Percentiles rank a stretch among this genome's conserved stretches.
Conservation (phyloP, 495 filamentous ascomycete species). For the Penicillium roqueforti region DNA sequence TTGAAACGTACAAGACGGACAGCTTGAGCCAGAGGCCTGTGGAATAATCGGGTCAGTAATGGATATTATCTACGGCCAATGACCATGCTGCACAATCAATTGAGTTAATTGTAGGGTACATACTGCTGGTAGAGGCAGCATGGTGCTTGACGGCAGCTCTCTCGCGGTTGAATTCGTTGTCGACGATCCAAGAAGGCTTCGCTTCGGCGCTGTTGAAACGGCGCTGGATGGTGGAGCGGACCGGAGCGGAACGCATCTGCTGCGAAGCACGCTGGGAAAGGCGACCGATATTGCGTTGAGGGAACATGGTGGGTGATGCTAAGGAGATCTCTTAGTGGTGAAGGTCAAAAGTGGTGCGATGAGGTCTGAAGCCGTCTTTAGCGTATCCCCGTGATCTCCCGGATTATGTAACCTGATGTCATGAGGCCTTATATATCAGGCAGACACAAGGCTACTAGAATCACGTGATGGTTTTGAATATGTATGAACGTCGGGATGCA, state of each 20-base stretch:
- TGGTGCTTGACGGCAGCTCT: conserved; percentile 80
- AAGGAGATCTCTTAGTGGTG: conserved; percentile 18
- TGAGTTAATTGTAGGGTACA: conserved; percentile 27
- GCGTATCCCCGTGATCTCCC: conserved; percentile 42
- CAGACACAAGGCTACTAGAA: background rate
- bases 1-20: conserved; percentile 73
- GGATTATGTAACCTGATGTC: conserved; percentile 44
- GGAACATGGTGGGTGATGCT: conserved; percentile 50
- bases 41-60: conserved; percentile 34
- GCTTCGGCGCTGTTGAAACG: conserved; percentile 59
- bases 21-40: conserved; percentile 92
- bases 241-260: conserved; percentile 50
- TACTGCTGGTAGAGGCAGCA: conserved; percentile 73
- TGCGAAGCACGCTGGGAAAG: conserved; percentile 54
- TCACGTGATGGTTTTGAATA: conserved; percentile 26
- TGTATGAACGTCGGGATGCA: background rate
- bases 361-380: conserved; percentile 36
- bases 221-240: conserved; percentile 60
- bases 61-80: background rate
- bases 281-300: conserved; percentile 59
- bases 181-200: conserved; percentile 49
- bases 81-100: background rate
- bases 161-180: conserved; percentile 88
- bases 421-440: conserved; percentile 6
- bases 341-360: conserved; percentile 30